These are phyloP conservation scores for Obelidium mucronatum DNA, from an alignment of 192 early-diverging fungal genomes.

Conservation along the genomic window DNA sequence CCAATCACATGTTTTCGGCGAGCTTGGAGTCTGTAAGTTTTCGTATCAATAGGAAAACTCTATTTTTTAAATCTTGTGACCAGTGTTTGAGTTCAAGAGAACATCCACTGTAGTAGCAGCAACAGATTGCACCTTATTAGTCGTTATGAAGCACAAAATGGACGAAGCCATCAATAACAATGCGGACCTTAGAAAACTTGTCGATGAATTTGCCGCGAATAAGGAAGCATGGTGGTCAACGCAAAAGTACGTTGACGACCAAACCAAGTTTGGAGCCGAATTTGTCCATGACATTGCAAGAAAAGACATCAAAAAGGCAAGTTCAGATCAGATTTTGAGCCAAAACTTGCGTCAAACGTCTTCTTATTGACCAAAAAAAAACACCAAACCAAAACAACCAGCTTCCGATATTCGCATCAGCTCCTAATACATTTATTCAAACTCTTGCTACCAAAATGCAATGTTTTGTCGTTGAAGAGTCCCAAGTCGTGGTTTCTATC, in stretches of 20 bases:
- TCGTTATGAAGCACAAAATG: constrained; percentile 49
- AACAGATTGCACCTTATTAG: constrained; percentile 44
- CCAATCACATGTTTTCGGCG: constrained; percentile 44
- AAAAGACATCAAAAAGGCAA: constrained; percentile 48
- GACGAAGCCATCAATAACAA: constrained; percentile 20
- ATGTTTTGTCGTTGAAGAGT: constrained; percentile 35
- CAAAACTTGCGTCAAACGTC: background rate
- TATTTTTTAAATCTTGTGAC: background rate
- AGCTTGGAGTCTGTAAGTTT: constrained; percentile 47
- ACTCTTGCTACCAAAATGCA: constrained; percentile 39
- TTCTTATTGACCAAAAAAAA: background rate
- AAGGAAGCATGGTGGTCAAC: constrained; percentile 39
- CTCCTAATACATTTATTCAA: constrained; percentile 47
- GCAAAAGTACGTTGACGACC: constrained; percentile 24
- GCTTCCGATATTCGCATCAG: constrained; percentile 48
- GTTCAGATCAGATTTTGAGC: background rate
- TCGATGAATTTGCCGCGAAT: constrained; percentile 14
- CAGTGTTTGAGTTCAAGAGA: constrained; percentile 41
- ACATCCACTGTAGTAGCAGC: constrained; percentile 41
- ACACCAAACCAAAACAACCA: background rate
- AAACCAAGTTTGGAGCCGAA: constrained; percentile 55
- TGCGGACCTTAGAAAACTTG: constrained; percentile 28
- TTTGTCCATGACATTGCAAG: constrained; percentile 52
- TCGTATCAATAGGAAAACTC: constrained; percentile 2
- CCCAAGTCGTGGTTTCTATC: constrained; percentile 39